Evolutionary conservation across 2,329 filamentous ascomycete genomes (phyloP), one percentile per base, ranked within the genome.

Genomic region (Beauveria sp.): DNA sequence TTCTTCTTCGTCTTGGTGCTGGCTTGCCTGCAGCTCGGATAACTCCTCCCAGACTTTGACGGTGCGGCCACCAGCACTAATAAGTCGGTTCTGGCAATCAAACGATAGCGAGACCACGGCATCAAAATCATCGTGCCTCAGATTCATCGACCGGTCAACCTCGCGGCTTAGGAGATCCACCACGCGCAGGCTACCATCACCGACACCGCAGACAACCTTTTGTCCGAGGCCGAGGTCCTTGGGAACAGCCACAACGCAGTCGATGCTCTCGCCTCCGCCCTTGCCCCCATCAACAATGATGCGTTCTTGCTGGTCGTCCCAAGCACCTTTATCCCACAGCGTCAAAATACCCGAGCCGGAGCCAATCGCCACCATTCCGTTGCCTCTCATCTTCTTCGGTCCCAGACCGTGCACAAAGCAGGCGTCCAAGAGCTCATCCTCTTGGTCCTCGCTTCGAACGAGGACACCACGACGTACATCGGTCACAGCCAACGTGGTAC

Each of bases 21-120:
- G 67, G 34, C 71, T 68, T 2, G 76, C 78, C 24, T 82, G 79
- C 3, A 80, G 71, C 61, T 78, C 79, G n/a, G 82, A 78, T 63
- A 87, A 83, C 70, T 94, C 85, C 89, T 94, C 85, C 94, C 94
- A 99, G 2, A 97, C 87, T 74, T 97, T 97, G 64, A 99, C 84
- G 0, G 86, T 86, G 67, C 83, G 84, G 0, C 94, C 94, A 59
- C 94, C 94, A 12, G 91, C 92, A 68, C 87, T 96, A 66, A 99
- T 91, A 80, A 99, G 85, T 51, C 94, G 83, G 51, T 92, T 90
- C 56, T 87, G 85, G 55, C 89, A 87, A 74, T 97, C 94, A 65
- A 97, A 96, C 1, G 82, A 89, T 0, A 99, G 74, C 0, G 84
- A 89, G 2, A 92, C 83, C 3, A 97, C 92, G 2, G 89, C 89